phyloP scores from a whole-genome alignment of 2,329 filamentous ascomycete species.

The Atkinsonella texensis region DNA sequence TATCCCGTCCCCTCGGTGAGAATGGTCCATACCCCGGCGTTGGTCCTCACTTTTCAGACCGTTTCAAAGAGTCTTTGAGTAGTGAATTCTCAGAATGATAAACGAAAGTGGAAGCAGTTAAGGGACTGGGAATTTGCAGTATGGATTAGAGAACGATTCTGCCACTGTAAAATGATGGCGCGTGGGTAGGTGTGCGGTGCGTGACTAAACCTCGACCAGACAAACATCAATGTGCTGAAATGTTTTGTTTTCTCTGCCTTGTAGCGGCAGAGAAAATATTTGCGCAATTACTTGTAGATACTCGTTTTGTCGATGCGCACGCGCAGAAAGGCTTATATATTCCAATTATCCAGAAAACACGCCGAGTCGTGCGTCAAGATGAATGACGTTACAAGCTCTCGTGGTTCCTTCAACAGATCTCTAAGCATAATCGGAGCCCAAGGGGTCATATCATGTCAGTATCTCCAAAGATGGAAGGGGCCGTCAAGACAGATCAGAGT shows the following conservation, averaged over 20 bases:
- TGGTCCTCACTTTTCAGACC: conserved; percentile 25
- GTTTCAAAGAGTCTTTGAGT: neutral
- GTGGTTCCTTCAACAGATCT: neutral
- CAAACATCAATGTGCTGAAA: too few species aligned
- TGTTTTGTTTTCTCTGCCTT: too few species aligned
- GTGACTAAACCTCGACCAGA: too few species aligned
- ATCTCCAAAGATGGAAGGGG: neutral
- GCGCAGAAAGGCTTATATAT: neutral
- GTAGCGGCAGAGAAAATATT: too few species aligned
- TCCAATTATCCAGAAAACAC: neutral
- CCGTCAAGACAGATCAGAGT: conserved; percentile 10
- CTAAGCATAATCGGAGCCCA: conserved; percentile 1
- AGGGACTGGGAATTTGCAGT: neutral
- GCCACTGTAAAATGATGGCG: too few species aligned
- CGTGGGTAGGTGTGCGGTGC: too few species aligned
- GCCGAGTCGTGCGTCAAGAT: neutral
- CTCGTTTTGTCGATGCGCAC: neutral
- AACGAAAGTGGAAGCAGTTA: neutral
- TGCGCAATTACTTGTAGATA: too few species aligned
- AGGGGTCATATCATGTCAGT: neutral
- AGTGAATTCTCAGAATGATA: neutral
- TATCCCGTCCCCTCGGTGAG: conserved; percentile 61
- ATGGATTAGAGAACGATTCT: neutral
- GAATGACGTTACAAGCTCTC: neutral
- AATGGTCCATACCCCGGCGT: conserved; percentile 65